Evolutionary conservation across 306 rosid genomes (phyloP).

Genomic region (Lablab purpureus): DNA sequence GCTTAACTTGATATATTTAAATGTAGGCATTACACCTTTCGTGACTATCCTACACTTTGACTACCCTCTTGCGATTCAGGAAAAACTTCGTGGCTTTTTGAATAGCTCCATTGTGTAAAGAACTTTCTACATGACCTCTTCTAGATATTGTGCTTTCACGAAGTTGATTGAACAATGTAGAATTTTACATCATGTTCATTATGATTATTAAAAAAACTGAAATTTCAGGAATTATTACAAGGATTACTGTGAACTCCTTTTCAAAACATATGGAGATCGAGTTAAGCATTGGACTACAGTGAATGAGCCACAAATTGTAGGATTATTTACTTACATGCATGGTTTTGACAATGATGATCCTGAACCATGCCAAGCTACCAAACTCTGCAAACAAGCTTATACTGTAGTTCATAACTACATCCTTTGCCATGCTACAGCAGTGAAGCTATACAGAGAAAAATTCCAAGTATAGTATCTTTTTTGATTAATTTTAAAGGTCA

Average conservation of each 20-base stretch:
- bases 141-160: not conserved
- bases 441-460: conserved; percentile 43
- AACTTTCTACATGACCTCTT: not conserved
- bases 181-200: too few relatives aligned
- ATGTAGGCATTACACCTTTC: conserved; percentile 47
- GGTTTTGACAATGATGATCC: conserved; percentile 39
- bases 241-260: conserved; percentile 51
- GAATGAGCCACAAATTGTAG: conserved; percentile 47
- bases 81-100: conserved; percentile 39
- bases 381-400: conserved; percentile 50
- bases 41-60: conserved; percentile 46
- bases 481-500: too few relatives aligned
- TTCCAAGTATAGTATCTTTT: conserved; percentile 41
- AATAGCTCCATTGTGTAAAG: conserved; percentile 50
- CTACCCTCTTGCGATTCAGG: conserved; percentile 31
- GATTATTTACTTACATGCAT: conserved; percentile 38
- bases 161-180: not conserved
- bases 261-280: conserved; percentile 55
- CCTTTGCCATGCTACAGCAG: conserved; percentile 51
- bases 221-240: conserved; percentile 49
- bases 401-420: conserved; percentile 45
- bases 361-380: conserved; percentile 33
- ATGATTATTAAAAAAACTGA: not conserved
- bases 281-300: conserved; percentile 57
- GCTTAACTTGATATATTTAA: not conserved